Conservation (phyloP, 2,329 filamentous ascomycete species). For the Fusarium palustre region DNA sequence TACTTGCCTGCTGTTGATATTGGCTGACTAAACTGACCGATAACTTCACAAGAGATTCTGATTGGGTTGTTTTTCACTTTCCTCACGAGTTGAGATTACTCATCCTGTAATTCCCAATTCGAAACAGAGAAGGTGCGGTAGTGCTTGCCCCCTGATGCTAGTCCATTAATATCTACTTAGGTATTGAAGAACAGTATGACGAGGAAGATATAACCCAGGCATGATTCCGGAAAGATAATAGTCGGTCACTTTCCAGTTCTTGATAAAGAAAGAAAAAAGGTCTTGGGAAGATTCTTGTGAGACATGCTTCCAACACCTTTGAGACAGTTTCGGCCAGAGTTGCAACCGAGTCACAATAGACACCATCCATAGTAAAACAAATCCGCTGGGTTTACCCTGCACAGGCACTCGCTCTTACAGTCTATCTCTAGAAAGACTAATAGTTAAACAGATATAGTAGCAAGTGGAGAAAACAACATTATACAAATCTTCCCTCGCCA, state of each 20-base stretch:
- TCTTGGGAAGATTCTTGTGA: not conserved
- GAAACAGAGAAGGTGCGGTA: not conserved
- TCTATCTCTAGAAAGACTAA: not conserved
- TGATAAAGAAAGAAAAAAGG: not conserved
- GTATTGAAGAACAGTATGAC: not conserved
- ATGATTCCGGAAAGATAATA: not conserved
- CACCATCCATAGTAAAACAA: not conserved
- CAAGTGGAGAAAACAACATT: rapidly evolving
- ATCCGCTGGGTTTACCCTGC: not conserved
- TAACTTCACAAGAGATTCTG: too few relatives aligned
- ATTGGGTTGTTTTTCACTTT: not conserved
- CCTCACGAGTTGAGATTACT: not conserved
- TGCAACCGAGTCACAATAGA: not conserved
- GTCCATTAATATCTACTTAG: not conserved
- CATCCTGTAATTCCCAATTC: not conserved
- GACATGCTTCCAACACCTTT: not conserved
- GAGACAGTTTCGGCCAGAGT: not conserved
- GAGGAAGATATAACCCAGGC: not conserved
- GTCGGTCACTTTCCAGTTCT: not conserved
- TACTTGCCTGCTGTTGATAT: not conserved
- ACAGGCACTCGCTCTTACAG: rapidly evolving
- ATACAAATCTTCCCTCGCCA: not conserved
- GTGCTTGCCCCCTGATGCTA: not conserved
- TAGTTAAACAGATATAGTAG: not conserved
- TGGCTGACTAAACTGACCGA: not conserved